These are phyloP conservation scores for Oenanthe sinensis DNA, from an alignment of 129 eudicot genomes.

Conservation along the genomic window DNA sequence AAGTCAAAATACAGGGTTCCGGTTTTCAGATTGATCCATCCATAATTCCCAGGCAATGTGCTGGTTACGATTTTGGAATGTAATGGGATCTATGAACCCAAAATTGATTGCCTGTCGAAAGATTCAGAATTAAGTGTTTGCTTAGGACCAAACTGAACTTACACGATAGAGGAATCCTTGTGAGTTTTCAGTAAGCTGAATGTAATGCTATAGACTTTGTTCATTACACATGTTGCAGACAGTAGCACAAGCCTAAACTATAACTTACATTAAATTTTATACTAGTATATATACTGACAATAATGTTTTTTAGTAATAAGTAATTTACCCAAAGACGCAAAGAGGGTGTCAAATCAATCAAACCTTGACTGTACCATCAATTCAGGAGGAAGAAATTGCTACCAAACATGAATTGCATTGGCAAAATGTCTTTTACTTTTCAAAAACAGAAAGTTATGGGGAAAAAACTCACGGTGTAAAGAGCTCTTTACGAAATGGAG, in stretches of 20 bases:
- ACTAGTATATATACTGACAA: neutral
- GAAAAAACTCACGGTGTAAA: conserved; percentile 51
- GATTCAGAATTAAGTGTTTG: neutral
- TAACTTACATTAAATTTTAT: neutral
- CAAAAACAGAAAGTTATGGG: neutral
- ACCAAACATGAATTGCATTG: neutral
- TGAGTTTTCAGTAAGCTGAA: neutral
- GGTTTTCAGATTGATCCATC: no score
- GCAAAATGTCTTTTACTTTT: neutral
- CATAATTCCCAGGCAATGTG: neutral
- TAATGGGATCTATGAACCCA: neutral
- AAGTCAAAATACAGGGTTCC: neutral
- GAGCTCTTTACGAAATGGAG: conserved; percentile 43
- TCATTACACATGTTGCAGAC: neutral
- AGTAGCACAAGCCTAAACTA: neutral
- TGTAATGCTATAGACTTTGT: neutral
- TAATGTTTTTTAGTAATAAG: neutral
- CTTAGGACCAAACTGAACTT: neutral
- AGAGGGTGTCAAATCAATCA: neutral
- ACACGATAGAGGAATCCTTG: neutral
- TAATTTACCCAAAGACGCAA: neutral
- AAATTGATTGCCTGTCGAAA: neutral
- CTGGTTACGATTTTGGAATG: neutral
- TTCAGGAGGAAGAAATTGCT: neutral
- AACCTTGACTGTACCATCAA: neutral